Conservation (phyloP, 2,329 filamentous ascomycete genomes). For the Aspergillus novofumigatus region DNA sequence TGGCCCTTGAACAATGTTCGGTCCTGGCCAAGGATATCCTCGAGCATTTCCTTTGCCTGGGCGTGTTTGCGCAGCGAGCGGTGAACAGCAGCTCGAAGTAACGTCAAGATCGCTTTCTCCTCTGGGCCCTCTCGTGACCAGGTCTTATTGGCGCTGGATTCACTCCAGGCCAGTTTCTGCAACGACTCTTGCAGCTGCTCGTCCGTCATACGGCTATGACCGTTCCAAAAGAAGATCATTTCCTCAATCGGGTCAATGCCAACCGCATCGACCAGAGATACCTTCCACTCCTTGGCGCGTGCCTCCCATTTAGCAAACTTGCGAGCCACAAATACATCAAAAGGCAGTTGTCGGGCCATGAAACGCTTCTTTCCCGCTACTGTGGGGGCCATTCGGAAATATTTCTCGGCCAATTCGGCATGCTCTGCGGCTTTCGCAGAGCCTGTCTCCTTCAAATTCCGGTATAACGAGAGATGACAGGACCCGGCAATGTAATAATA, state of each 20-base stretch:
- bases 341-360: constrained; percentile 82
- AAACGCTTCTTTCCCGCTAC: constrained; percentile 82
- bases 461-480: constrained; percentile 77
- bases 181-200: constrained; percentile 62
- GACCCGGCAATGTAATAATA: constrained; percentile 86
- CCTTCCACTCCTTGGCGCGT: constrained; percentile 61
- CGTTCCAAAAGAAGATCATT: constrained; percentile 94
- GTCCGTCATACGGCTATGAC: constrained; percentile 71
- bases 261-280: constrained; percentile 73
- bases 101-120: constrained; percentile 60
- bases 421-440: constrained; percentile 49
- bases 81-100: constrained; percentile 64
- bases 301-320: constrained; percentile 88
- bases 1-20: constrained; percentile 49
- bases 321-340: constrained; percentile 78
- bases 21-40: constrained; percentile 60
- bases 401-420: constrained; percentile 63
- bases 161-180: constrained; percentile 62
- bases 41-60: constrained; percentile 63
- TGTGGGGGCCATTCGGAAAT: constrained; percentile 66
- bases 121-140: constrained; percentile 54
- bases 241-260: constrained; percentile 79
- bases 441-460: constrained; percentile 38
- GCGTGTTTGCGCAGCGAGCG: constrained; percentile 59
- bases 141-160: constrained; percentile 53